A percentile compares a stretch with the other conserved stretches of the same genome.
These are phyloP conservation scores for Picea mariana DNA, from an alignment of 83 land plant species.

Conservation along the genomic window DNA sequence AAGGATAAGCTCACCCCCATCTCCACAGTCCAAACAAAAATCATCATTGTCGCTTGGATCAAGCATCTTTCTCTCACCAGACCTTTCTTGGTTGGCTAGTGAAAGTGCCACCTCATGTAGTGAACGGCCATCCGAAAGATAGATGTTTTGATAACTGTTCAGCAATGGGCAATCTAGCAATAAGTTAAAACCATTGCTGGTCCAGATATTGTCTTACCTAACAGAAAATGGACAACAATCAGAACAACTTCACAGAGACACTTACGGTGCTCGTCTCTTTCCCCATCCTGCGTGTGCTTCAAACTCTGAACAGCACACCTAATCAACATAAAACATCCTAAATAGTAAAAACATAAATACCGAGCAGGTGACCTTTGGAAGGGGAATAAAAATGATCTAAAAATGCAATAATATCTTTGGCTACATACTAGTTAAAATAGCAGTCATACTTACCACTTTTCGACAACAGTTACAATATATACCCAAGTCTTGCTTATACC, in stretches of 20 bases:
- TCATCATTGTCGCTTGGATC: constrained; percentile 26
- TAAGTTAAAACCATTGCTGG: background rate
- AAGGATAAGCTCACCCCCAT: constrained; percentile 37
- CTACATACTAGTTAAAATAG: background rate
- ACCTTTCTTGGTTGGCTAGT: constrained; percentile 19
- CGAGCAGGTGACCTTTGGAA: background rate
- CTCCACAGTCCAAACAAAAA: constrained; percentile 40
- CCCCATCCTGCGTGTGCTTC: constrained; percentile 62
- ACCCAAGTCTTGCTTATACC: constrained; percentile 36
- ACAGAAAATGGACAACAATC: background rate
- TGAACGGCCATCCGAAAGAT: constrained; percentile 40
- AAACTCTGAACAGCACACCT: constrained; percentile 51
- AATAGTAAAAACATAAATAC: background rate
- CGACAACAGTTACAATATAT: constrained; percentile 44
- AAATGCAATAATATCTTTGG: background rate
- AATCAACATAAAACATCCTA: background rate
- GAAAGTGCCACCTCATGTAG: constrained; percentile 38
- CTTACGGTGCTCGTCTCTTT: constrained; percentile 45
- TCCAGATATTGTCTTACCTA: background rate
- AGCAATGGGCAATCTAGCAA: background rate
- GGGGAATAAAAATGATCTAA: background rate
- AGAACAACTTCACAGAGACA: background rate
- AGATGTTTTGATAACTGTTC: constrained; percentile 43
- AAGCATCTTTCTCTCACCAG: constrained; percentile 1
- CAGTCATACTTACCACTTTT: constrained; percentile 33